A percentile compares a stretch with the other conserved stretches of the same genome.
Conservation (phyloP, 164 flowering plant genomes). For the Macadamia integrifolia region DNA sequence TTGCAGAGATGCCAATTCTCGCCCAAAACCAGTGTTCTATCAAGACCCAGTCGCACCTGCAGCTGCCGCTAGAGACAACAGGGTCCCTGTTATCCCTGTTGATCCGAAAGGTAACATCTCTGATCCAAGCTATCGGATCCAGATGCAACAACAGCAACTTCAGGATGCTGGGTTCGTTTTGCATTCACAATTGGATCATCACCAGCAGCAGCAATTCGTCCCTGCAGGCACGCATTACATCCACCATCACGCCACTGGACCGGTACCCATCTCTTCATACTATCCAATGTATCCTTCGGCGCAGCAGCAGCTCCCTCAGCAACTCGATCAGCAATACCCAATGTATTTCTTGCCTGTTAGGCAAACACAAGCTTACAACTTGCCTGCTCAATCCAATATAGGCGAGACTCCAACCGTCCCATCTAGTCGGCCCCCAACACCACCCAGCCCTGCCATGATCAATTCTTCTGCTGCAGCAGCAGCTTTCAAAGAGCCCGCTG, state of each 20-base stretch:
- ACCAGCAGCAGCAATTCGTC: constrained; percentile 38
- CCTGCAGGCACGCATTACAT: constrained; percentile 63
- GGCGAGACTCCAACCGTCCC: constrained; percentile 34
- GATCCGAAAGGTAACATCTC: constrained; percentile 39
- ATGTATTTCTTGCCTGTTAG: constrained; percentile 55
- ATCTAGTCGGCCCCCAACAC: constrained; percentile 46
- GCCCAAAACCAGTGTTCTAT: constrained; percentile 46
- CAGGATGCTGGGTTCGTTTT: constrained; percentile 53
- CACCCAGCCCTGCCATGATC: constrained; percentile 34
- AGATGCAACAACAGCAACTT: constrained; percentile 46
- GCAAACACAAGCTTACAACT: constrained; percentile 52
- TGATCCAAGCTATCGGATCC: constrained; percentile 49
- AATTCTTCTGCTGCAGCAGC: constrained; percentile 23
- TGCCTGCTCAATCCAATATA: constrained; percentile 42
- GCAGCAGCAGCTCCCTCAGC: constrained; percentile 43
- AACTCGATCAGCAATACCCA: constrained; percentile 51
- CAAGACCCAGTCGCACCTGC: constrained; percentile 44
- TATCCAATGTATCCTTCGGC: constrained; percentile 56
- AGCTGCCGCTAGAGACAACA: constrained; percentile 29
- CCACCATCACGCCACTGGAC: constrained; percentile 50
- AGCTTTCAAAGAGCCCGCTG: constrained; percentile 25
- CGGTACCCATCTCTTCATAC: constrained; percentile 51
- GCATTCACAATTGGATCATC: constrained; percentile 17
- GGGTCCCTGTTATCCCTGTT: constrained; percentile 32
- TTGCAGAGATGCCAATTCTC: constrained; percentile 58